phyloP scores from a whole-genome alignment of 345 rosid species.

The Rhodomyrtus tomentosa region DNA sequence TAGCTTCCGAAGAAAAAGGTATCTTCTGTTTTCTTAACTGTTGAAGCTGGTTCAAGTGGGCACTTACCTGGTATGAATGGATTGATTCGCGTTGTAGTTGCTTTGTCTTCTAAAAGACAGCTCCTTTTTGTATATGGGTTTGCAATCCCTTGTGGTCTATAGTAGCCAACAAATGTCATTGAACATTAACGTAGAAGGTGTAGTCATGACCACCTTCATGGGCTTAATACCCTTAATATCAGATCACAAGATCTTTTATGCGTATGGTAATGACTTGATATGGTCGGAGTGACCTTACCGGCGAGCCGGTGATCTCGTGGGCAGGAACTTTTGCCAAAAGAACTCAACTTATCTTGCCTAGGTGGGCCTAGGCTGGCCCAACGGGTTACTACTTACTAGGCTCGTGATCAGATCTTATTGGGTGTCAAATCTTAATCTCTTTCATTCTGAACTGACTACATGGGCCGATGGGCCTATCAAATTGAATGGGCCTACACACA shows the following conservation, averaged over 20 bases:
- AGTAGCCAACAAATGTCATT: background rate
- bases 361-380: background rate
- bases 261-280: background rate
- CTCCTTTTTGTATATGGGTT: background rate
- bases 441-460: background rate
- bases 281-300: background rate
- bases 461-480: background rate
- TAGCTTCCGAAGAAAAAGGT: background rate
- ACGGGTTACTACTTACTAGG: background rate
- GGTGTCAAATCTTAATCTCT: background rate
- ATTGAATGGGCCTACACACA: background rate
- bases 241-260: background rate
- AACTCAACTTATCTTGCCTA: background rate
- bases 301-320: background rate
- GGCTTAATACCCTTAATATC: background rate
- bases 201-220: background rate
- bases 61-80: background rate
- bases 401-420: background rate
- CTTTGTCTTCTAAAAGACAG: background rate
- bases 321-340: rapidly evolving
- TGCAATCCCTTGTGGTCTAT: background rate
- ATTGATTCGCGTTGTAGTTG: background rate
- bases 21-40: background rate
- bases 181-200: background rate
- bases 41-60: background rate